Base-by-base conservation (phyloP, 345 rosid species). In the Clarkia xantiana region DNA sequence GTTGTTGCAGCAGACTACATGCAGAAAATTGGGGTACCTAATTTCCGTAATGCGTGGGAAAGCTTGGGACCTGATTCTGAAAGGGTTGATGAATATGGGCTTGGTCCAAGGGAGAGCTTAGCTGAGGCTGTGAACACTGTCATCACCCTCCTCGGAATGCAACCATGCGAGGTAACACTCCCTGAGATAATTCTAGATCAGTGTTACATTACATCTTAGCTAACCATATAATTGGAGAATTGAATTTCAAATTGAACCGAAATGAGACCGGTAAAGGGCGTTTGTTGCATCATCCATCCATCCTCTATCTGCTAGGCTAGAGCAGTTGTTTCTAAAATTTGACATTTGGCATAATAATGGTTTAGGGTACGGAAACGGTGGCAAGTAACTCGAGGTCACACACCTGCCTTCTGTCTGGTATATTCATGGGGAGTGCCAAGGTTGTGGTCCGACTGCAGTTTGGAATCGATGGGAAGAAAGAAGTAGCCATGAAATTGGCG, bases 41-140 rank as follows among this genome's bases (percentile, higher is more conserved):
- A 90, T 69, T 90, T 90, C 86, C 77, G 94, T 64, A 86, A 82
- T 71, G 97, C 88, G 50, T 90, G 97, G 97, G 96, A 86, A 66
- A 74, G 70, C 84, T 67, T 90, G 74, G 78, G 68, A 19, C 67
- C 81, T 42, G 94, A 79, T 40, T 65, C 44, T 60, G 97, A 86
- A 69, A 94, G 67, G 14, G 77, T 86, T 8, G 97, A 90, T 63
- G 97, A 90, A 61, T 90, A 90, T 62, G 97, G 91, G 18, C 96
- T 86, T 55, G 97, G 97, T 52, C 84, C 79, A 42, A 83, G 94
- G 78, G 97, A 86, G 41, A 83, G 80, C 58, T 68, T 90, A 66
- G 67, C 74, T 14, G 97, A 86, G 65, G 86, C 97, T 56, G 76
- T 90, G 39, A 76, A 54, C 53, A 81, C 94, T 56, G 97, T 86